Evolutionary conservation across 1,284 basidiomycete genomes (phyloP).

Genomic region (Cryptococcus sp.): DNA sequence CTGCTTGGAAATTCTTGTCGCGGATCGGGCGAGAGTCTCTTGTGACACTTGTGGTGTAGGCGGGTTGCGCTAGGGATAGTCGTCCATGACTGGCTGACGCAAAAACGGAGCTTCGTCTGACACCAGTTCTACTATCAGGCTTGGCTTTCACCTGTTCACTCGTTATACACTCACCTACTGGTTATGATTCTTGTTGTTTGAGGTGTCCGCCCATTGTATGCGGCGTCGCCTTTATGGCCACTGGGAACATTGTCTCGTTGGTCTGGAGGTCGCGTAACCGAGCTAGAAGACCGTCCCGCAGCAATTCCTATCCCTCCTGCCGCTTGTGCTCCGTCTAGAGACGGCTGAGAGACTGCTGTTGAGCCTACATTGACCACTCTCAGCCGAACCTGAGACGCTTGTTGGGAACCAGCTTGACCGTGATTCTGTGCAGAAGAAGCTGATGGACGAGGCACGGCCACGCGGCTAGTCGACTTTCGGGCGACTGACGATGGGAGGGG

Average conservation of each 20-base stretch:
- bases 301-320: constrained; percentile 40
- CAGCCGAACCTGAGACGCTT: too few species aligned
- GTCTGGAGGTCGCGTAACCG: constrained; percentile 9
- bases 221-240: constrained; percentile 61
- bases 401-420: constrained; percentile 50
- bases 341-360: too few species aligned
- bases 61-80: constrained; percentile 51
- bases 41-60: constrained; percentile 58
- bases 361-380: too few species aligned
- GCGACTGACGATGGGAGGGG: constrained; percentile 62
- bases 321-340: constrained; percentile 24
- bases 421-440: constrained; percentile 67
- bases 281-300: constrained; percentile 5
- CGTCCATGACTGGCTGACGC: constrained; percentile 60
- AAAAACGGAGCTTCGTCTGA: constrained; percentile 54
- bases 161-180: constrained; percentile 18
- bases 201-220: constrained; percentile 69
- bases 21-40: constrained; percentile 76
- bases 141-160: neutral
- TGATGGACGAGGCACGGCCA: constrained; percentile 50
- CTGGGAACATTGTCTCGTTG: constrained; percentile 60
- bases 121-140: neutral
- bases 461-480: constrained; percentile 60
- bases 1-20: constrained; percentile 67
- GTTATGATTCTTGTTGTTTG: constrained; percentile 56